A percentile compares a stretch with the other conserved stretches of the same genome.
phyloP scores from a whole-genome alignment of 176 grass and related monocot species.

The Avena atlantica region DNA sequence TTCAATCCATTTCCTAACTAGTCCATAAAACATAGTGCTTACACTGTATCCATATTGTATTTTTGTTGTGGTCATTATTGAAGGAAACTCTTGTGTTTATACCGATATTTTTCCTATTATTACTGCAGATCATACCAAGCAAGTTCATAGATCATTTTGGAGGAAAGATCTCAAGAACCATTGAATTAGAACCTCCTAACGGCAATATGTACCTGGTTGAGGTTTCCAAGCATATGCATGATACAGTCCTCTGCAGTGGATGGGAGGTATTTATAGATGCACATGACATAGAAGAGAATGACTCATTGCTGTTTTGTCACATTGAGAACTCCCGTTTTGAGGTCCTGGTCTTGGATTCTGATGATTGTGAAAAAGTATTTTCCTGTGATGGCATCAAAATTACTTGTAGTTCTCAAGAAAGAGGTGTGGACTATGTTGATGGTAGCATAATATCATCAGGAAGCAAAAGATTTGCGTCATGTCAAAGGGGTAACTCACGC shows the following conservation, averaged over 20 bases:
- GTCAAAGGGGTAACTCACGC: neutral
- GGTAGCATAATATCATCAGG: neutral
- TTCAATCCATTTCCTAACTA: neutral
- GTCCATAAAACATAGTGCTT: neutral
- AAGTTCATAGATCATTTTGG: constrained; percentile 42
- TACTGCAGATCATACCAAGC: constrained; percentile 46
- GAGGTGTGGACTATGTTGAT: neutral
- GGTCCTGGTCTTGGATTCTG: constrained; percentile 38
- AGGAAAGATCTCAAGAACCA: constrained; percentile 18
- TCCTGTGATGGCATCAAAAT: constrained; percentile 20
- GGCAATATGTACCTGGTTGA: constrained; percentile 34
- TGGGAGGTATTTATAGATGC: constrained; percentile 41
- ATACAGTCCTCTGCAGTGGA: constrained; percentile 25
- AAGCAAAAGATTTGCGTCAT: neutral
- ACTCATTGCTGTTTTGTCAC: constrained; percentile 44
- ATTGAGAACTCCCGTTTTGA: constrained; percentile 39
- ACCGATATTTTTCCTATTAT: neutral
- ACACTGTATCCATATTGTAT: neutral
- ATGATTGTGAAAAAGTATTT: constrained; percentile 36
- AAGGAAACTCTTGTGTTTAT: constrained; percentile 3
- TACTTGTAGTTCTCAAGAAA: neutral
- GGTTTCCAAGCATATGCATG: neutral
- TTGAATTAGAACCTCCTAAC: constrained; percentile 39
- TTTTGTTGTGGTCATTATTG: neutral
- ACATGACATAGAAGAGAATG: constrained; percentile 37